These are phyloP conservation scores for Aspergillus funiculosus DNA, from an alignment of 495 filamentous ascomycete genomes.

Conservation along the genomic window DNA sequence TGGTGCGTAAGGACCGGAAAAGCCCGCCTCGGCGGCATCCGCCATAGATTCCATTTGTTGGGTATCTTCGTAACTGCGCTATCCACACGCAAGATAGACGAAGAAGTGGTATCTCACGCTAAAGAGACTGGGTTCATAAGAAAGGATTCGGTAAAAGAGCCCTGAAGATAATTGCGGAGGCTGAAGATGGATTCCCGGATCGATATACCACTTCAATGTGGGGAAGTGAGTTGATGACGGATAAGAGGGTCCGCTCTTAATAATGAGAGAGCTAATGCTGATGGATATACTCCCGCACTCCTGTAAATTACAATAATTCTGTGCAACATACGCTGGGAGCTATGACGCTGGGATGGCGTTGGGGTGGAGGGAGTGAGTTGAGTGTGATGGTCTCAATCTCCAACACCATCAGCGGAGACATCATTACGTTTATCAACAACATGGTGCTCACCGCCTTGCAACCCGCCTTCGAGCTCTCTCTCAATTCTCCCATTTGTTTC, in stretches of 20 bases:
- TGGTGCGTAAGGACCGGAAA: slow-evolving; percentile 10
- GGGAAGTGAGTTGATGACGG: too few relatives aligned
- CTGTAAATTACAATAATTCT: too few relatives aligned
- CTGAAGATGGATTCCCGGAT: background rate
- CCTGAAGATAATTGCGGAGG: too few relatives aligned
- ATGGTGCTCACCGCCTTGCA: slow-evolving; percentile 7
- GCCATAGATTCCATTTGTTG: slow-evolving; percentile 25
- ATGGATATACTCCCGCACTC: too few relatives aligned
- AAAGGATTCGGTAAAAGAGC: background rate
- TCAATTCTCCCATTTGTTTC: background rate
- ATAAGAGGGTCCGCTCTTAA: too few relatives aligned
- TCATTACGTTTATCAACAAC: slow-evolving; percentile 9
- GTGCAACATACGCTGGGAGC: too few relatives aligned
- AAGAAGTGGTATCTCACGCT: background rate
- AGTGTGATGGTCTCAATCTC: too few relatives aligned
- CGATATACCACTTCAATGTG: slow-evolving; percentile 13
- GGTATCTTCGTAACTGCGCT: background rate
- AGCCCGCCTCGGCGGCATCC: slow-evolving; percentile 26
- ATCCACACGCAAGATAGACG: background rate
- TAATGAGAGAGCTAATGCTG: too few relatives aligned
- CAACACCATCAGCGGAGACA: background rate
- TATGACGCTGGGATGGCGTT: too few relatives aligned
- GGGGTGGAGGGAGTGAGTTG: background rate
- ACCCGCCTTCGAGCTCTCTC: slow-evolving; percentile 6
- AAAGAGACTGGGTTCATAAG: too few relatives aligned